Percentiles rank a stretch among this genome's conserved stretches.
phyloP scores from a whole-genome alignment of 495 filamentous ascomycete species.

The Bacidia gigantensis region DNA sequence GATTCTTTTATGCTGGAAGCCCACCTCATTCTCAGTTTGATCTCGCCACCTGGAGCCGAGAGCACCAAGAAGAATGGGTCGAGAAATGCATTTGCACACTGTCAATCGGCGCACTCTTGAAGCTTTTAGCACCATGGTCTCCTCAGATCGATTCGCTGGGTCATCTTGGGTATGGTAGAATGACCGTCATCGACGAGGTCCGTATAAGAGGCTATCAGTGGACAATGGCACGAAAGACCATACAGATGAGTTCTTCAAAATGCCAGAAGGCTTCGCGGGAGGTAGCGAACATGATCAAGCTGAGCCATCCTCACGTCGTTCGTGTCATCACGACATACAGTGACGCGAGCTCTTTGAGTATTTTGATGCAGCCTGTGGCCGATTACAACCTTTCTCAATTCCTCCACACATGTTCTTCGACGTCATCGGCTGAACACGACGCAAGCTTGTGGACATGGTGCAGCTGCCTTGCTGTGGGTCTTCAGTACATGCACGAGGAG shows the following conservation, averaged over 20 bases:
- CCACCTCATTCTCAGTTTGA: no score
- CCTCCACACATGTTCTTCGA: not conserved
- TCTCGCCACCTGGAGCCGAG: not conserved
- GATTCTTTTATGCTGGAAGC: no score
- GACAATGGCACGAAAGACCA: not conserved
- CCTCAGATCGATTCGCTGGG: not conserved
- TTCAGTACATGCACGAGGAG: not conserved
- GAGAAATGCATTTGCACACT: not conserved
- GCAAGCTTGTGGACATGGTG: not conserved
- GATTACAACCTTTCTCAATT: constrained; percentile 3
- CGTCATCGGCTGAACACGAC: not conserved
- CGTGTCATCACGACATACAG: not conserved
- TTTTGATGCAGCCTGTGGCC: not conserved
- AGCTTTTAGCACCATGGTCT: not conserved
- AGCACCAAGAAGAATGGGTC: not conserved
- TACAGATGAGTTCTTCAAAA: not conserved
- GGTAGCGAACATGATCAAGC: not conserved
- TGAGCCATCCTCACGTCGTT: constrained; percentile 1
- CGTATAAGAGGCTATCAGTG: not conserved
- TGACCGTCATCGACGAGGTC: constrained; percentile 1
- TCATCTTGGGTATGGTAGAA: not conserved
- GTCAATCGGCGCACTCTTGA: not conserved
- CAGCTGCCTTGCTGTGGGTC: not conserved
- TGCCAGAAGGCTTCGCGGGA: not conserved
- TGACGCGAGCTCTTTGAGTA: not conserved